Base-by-base conservation (phyloP, 805 yeast genomes). In the Wickerhamomyces subpelliculosus region DNA sequence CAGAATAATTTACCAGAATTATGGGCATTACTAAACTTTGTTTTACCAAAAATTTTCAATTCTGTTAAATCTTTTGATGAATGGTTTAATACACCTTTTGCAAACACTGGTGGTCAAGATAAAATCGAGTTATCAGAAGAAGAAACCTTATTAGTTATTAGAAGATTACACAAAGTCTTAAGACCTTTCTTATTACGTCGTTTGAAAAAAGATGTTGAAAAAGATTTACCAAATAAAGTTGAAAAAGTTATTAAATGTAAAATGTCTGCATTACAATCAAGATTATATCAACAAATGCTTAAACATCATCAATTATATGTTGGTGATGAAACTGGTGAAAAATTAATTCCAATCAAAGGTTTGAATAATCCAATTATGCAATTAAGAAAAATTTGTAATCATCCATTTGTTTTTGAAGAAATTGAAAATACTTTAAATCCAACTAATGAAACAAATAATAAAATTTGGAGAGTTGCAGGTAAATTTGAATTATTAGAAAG, bases 11-110 rank as follows among this genome's bases (percentile, higher is more conserved):
- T 84, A 49, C 94, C 94, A 1, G 94, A 84, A 59, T 67, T 84
- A 40, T 84, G 94, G 94, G 90, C 94, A 0, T 67, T 84, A 45
- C 64, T 84, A 51, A 84, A 84, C 57, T 84, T 84, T 51, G 90
- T 83, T 17, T 69, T 84, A 44, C 95, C 95, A 8, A 81, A 83
- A 52, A 80, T 84, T 57, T 84, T 84, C 70, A 84, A 84, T 54
- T 84, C 93, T 26, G 93, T 82, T 10, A 82, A 84, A 54, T 80
- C 90, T 8, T 84, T 84, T 54, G 93, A 84, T 54, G 94, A 84
- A 55, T 84, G 95, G 94, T 84, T 84, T 56, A 84, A 84, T 53
- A 84, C 94, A 0, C 94, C 94, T 6, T 84, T 84, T 62, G 90
- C 89, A 4, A 84, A 82, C 46, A 79, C 93, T 14, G 94, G 94